Evolutionary conservation across 805 yeast species (phyloP), one percentile per base, ranked within the genome.

Genomic region (Starmerella powellii): DNA sequence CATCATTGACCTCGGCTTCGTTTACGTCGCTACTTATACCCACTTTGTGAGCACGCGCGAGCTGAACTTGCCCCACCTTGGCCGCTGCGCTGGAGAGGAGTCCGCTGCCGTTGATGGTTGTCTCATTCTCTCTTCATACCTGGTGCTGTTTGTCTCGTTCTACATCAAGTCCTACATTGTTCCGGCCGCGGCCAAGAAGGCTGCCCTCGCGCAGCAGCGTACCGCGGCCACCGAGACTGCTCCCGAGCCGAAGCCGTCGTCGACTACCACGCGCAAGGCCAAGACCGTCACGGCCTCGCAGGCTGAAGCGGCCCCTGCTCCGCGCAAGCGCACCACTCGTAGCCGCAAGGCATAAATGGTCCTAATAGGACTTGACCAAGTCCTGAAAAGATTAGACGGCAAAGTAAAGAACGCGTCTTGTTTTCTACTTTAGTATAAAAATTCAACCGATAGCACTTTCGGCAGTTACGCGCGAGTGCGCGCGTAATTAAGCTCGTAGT

Each of bases 81-180:
- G 95, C 51, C 76, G 80, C 56, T 88, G 98, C 66, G 74, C 81
- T 58, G 98, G 98, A 51, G 79, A 86, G 45, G 93, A 83, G 66
- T 73, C 75, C 54, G 97, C 98, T 49, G 98, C 97, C 41, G 76
- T 79, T 40, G 81, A 76, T 58, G 98, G 98, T 38, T 85, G 85
- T 64, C 68, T 78, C 62, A 82, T 88, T 57, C 72, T 88, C 64
- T 78, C 94, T 45, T 78, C 91, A 41, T 88, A 88, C 68, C 70
- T 88, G 67, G 73, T 88, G 55, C 70, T 88, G 58, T 88, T 88
- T 72, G 85, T 88, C 60, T 79, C 86, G 40, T 88, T 88, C 73
- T 88, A 88, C 76, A 78, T 86, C 62, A 76, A 76, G 58, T 83
- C 83, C 41, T 88, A 88, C 73, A 76, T 73, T 63, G 71, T 52